phyloP scores from a whole-genome alignment of 108 stramenopile species.

The Nitzschia sp. region DNA sequence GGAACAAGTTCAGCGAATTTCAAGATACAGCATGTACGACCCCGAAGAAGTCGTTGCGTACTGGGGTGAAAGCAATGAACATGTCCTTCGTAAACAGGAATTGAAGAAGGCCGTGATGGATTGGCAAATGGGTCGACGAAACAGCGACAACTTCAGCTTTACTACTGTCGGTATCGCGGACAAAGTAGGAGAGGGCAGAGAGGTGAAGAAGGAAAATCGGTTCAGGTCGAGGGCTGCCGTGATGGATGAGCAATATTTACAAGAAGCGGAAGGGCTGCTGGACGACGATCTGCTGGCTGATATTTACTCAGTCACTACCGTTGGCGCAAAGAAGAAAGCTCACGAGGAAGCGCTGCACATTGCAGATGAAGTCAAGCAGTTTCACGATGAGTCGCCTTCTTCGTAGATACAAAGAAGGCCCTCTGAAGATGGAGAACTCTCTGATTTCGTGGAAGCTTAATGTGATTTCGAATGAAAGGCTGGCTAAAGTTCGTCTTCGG shows the following conservation, averaged over 20 bases:
- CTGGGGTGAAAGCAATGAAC: constrained; percentile 36
- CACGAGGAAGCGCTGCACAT: constrained; percentile 16
- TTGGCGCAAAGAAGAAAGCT: constrained; percentile 21
- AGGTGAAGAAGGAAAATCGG: constrained; percentile 18
- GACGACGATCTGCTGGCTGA: constrained; percentile 37
- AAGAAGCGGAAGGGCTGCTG: constrained; percentile 25
- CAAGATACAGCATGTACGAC: constrained; percentile 32
- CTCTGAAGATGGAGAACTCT: no score
- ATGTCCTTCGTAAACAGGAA: constrained; percentile 29
- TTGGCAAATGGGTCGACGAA: constrained; percentile 17
- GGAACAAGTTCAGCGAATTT: constrained; percentile 28
- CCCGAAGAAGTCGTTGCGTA: constrained; percentile 25
- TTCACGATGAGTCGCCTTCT: no score
- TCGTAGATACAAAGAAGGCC: no score
- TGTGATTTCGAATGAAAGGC: no score
- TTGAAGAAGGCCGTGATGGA: constrained; percentile 22
- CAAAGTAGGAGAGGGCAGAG: constrained; percentile 32
- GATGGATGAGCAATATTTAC: constrained; percentile 39
- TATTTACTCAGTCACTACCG: constrained; percentile 25
- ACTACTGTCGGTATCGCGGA: constrained; percentile 33
- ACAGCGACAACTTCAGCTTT: constrained; percentile 30
- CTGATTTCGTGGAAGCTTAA: no score
- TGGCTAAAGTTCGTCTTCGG: no score
- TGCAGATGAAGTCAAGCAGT: constrained; percentile 12
- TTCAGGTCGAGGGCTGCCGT: constrained; percentile 17